These are phyloP conservation scores for Thielaviopsis punctulata DNA, from an alignment of 2,329 filamentous ascomycete genomes.

Conservation along the genomic window DNA sequence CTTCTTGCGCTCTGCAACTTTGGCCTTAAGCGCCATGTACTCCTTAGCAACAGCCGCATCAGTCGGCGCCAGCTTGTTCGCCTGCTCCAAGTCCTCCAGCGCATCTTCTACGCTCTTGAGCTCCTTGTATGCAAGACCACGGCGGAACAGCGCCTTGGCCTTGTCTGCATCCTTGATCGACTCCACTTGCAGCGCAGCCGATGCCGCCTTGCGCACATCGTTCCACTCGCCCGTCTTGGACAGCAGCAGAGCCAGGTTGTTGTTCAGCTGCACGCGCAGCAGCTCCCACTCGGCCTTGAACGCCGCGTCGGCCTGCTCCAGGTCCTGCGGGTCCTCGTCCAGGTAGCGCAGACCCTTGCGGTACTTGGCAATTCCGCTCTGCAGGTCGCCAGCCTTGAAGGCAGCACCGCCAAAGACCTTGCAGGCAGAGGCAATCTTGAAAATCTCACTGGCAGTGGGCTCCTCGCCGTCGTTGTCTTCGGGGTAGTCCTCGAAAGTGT, in stretches of 20 bases:
- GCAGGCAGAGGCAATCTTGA: slow-evolving; percentile 66
- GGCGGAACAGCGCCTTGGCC: slow-evolving; percentile 78
- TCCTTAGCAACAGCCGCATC: slow-evolving; percentile 64
- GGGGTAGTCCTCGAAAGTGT: slow-evolving; percentile 89
- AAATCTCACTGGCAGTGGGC: slow-evolving; percentile 38
- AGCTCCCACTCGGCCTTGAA: slow-evolving; percentile 49
- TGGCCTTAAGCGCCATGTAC: slow-evolving; percentile 61
- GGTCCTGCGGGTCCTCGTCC: slow-evolving; percentile 57
- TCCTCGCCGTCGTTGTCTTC: slow-evolving; percentile 52
- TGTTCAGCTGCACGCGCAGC: slow-evolving; percentile 73
- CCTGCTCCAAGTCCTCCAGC: slow-evolving; percentile 56
- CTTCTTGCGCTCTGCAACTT: slow-evolving; percentile 51
- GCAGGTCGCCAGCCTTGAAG: slow-evolving; percentile 63
- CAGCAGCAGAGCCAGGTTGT: slow-evolving; percentile 72
- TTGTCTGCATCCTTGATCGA: slow-evolving; percentile 57
- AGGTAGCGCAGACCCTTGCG: slow-evolving; percentile 83
- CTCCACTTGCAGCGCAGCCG: slow-evolving; percentile 51
- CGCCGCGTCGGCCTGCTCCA: slow-evolving; percentile 53
- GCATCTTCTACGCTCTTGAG: slow-evolving; percentile 76
- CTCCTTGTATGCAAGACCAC: slow-evolving; percentile 55
- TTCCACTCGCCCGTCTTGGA: slow-evolving; percentile 60
- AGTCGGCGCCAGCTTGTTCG: slow-evolving; percentile 53
- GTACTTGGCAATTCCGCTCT: slow-evolving; percentile 72
- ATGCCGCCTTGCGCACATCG: slow-evolving; percentile 53
- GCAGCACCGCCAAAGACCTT: slow-evolving; percentile 88